Evolutionary conservation across 2,329 filamentous ascomycete genomes (phyloP), one percentile per base, ranked within the genome.

Genomic region (Gliomastix tumulicola): DNA sequence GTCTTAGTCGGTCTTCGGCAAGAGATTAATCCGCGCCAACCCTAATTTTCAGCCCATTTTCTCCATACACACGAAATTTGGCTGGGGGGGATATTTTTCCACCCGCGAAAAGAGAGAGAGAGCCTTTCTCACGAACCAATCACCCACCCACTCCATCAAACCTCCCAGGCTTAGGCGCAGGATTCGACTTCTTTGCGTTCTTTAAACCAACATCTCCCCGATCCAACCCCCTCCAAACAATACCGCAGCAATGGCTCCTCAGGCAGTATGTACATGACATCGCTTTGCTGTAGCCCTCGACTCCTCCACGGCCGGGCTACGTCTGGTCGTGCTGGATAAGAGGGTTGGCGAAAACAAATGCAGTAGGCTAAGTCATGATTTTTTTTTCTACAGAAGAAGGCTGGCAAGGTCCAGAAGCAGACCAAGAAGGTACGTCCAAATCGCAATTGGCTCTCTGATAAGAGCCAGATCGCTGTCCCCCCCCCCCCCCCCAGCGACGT

Each of bases 321-420:
- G 18, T 33, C 27, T 33, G 30, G 35, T 36, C 19, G 17, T 37
- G 11, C 33, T 33, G 27, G 32, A 38, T 42, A 37, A 34, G 38
- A 41, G 42, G 37, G 34, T 38, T 32, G 42, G 36, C 32, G 36
- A 40, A 40, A 46, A 38, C 31, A 42, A 33, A 78, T 84, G 79
- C 89, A 97, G 90, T 94, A 96, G 90, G 92, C 89, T 96, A 90
- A 94, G 77, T 73, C 67, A 68, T 68, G 66, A 62, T 65, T 67
- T 57, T 57, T 60, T 57, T 40, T 61, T 76, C 70, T 78, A 57
- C 62, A 76, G 72, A 77, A 77, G 72, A 77, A 87, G 74, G 65
- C 74, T 57, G 69, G 63, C 67, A 82, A 77, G 66, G 71, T 68
- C 65, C 81, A 82, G 75, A 89, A 89, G 80, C 69, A 82, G 60